Base-by-base conservation (phyloP, 2,329 filamentous ascomycete species). In the Cladosporium velox region DNA sequence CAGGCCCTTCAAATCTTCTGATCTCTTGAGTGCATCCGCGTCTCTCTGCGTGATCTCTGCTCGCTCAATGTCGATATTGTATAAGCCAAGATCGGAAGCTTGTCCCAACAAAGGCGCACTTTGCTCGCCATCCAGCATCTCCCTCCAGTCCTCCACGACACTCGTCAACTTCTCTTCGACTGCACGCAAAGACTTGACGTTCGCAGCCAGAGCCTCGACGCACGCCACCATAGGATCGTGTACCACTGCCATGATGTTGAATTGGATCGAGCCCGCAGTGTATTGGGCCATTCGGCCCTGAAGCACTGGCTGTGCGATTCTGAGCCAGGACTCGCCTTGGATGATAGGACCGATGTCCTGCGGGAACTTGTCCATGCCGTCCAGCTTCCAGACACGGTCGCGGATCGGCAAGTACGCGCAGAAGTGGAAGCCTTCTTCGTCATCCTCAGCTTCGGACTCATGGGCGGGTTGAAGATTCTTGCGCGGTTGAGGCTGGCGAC, bases 341-440 rank as follows among this genome's bases (percentile, higher is more conserved):
- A 70, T 67, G 60, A 47, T 66, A 21, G 35, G 76, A 79, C 89
- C 89, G 65, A 93, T 81, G 65, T 83, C 85, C 38, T 87, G 84
- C 3, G 92, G 94, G 69, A 88, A 87, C 51, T 82, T 82, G 75
- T 93, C 88, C 26, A 97, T 81, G 4, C 94, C 94, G 77, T 98
- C 94, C 5, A 98, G 87, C 76, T 93, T 91, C 92, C 92, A 97
- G 15, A 97, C 86, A 65, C 87, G 82, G 2, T 87, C 88, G n/a
- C 85, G 83, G 15, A 88, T 85, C 2, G 92, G 91, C 34, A 97
- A 88, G 74, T 94, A 97, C 7, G 93, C 93, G 69, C 96, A 90
- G 77, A 95, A 98, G 75, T 98, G 94, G 74, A 90, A 95, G 0
- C 87, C 88, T 14, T 86, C 84, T 7, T 85, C 80, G n/a, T 79